Base-by-base conservation (phyloP, 129 eudicot species). In the Centella asiatica region DNA sequence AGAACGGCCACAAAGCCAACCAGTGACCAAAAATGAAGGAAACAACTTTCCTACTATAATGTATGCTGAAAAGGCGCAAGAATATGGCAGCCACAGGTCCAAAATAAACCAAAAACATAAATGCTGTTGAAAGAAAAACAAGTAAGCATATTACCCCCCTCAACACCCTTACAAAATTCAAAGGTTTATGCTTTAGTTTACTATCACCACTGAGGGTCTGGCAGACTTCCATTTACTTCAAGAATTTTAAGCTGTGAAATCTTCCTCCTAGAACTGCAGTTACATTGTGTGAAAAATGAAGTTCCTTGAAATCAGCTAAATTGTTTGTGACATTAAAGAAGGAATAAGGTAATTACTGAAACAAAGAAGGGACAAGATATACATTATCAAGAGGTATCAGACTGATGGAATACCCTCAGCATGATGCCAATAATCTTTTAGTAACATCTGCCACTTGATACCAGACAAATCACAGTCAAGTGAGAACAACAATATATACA, bases 1-100 rank as follows among this genome's bases (percentile, higher is more conserved):
- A 76, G 66, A 85, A 83, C 25, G 97, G 95, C 95, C 95, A 90
- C 25, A 90, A 48, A 66, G 89, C 86, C 54, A 90, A 78, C 97
- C 97, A 90, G 19, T 80, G 84, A 54, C 89, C 89, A 58, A 83
- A 86, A 44, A 83, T 31, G 53, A 83, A 70, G n/a, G 84, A 68
- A 23, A 76, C 63, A 23, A 34, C 36, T 69, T 76, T 90, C 66
- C 95, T 83, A 76, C 95, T 90, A 42, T 74, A 73, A 63, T 81
- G 89, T 59, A 81, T 60, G 76, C 93, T 86, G 70, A 80, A 77
- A 18, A 86, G 69, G 19, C 95, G 84, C 57, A 83, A 68, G 2
- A 80, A 22, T 7, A 84, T 72, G 0, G 81, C 80, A 20, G 81
- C 76, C 4, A 71, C 70, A 17, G 81, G 81, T 12, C 67, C 95